These are phyloP conservation scores for Bimuria novae-zelandiae DNA, from an alignment of 2,329 filamentous ascomycete genomes.

Conservation along the genomic window DNA sequence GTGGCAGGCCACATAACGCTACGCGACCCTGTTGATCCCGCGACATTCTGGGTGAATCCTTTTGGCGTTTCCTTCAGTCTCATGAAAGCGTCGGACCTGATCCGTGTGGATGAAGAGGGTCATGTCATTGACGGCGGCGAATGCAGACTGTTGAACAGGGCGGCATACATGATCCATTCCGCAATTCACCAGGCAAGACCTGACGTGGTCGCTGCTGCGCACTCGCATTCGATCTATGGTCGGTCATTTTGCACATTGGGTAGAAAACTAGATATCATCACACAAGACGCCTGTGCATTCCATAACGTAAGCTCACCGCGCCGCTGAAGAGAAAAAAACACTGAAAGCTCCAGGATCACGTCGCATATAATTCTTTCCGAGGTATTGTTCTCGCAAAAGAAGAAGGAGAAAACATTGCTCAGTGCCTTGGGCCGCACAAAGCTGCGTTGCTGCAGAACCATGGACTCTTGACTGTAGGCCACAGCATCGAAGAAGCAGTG, in stretches of 20 bases:
- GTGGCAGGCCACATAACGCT: slow-evolving; percentile 68
- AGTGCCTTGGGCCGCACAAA: slow-evolving; percentile 54
- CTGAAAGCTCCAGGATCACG: slow-evolving; percentile 53
- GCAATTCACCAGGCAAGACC: slow-evolving; percentile 63
- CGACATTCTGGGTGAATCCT: slow-evolving; percentile 70
- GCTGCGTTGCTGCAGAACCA: slow-evolving; percentile 61
- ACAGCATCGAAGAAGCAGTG: slow-evolving; percentile 56
- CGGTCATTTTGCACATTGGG: slow-evolving; percentile 67
- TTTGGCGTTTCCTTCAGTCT: slow-evolving; percentile 66
- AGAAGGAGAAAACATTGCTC: slow-evolving; percentile 59
- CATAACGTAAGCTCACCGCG: slow-evolving; percentile 42
- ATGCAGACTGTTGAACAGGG: slow-evolving; percentile 44
- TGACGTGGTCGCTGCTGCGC: slow-evolving; percentile 62
- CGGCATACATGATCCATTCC: slow-evolving; percentile 64
- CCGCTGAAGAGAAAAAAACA: neutral
- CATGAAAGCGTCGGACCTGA: slow-evolving; percentile 69
- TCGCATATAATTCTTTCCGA: slow-evolving; percentile 58
- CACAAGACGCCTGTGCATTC: slow-evolving; percentile 62
- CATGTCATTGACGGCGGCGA: slow-evolving; percentile 66
- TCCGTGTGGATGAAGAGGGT: slow-evolving; percentile 66
- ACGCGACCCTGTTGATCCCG: slow-evolving; percentile 62
- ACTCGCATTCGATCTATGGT: slow-evolving; percentile 63
- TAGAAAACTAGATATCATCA: slow-evolving; percentile 62
- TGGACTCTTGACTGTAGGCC: slow-evolving; percentile 56
- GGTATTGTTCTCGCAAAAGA: slow-evolving; percentile 58